Base-by-base conservation (phyloP, 176 grass and related monocot species). In the Thinopyrum elongatum region DNA sequence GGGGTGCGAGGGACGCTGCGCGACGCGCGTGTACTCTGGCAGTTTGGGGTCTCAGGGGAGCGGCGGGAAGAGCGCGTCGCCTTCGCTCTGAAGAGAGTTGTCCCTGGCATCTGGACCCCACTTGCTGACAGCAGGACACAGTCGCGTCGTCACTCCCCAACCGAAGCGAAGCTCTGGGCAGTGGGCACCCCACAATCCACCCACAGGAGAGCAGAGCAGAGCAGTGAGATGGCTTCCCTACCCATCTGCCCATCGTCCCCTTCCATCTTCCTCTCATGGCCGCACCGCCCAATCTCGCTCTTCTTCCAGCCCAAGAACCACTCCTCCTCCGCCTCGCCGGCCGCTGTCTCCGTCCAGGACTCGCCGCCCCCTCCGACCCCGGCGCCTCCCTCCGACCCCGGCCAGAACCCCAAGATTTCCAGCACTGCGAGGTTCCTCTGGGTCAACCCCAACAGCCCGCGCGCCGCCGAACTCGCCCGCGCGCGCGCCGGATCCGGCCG, bases 401-500 rank as follows among this genome's bases (percentile, higher is more conserved):
- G n/a, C 39, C 39, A 38, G 4, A 69, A 70, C 16, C 16, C 29
- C 34, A 63, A 51, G 66, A 39, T 14, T 7, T 81, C 83, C 78
- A 74, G 60, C 61, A 73, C 39, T 41, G 49, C 86, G 33, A 89
- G 80, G 65, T 92, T 89, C 75, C 57, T 98, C 67, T 98, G 96
- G 96, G 87, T 98, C 26, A 98, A 95, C 88, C 96, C 96, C 65
- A 98, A 98, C 75, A 95, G 92, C 77, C 83, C 90, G 33, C 91
- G 74, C 22, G 86, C 91, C 85, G 89, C 88, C 25, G 74, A 75
- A n/a, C 58, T 85, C 82, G 90, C 62, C 47, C 38, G 72, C 57
- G 35, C 65, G 73, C 80, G 64, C 17, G 79, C 82, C 15, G 66
- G 89, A 49, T 85, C 94, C 46, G 55, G 55, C 53, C 91, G 89